Conservation (phyloP, 2,329 filamentous ascomycete species). For the Alternaria metachromatica region DNA sequence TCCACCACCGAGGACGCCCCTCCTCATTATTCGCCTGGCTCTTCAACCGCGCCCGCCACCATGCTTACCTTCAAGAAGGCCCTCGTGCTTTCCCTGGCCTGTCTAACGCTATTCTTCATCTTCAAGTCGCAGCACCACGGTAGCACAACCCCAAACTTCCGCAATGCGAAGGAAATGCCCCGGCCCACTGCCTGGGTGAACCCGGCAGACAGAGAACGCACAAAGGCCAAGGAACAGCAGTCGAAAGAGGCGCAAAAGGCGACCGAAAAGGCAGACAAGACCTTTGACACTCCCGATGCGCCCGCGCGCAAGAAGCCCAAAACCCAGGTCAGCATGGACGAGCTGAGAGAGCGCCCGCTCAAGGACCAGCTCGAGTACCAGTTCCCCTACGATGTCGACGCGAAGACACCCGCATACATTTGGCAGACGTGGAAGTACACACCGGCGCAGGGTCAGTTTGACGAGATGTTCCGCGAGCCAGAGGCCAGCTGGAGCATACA, state of each 20-base stretch:
- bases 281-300: constrained; percentile 38
- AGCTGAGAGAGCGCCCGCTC: constrained; percentile 74
- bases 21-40: neutral
- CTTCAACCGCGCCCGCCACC: constrained; percentile 29
- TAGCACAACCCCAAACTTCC: constrained; percentile 37
- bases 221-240: constrained; percentile 15
- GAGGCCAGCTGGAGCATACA: constrained; percentile 89
- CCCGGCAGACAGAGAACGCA: constrained; percentile 22
- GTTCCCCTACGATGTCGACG: constrained; percentile 87
- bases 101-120: constrained; percentile 74
- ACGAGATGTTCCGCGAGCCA: constrained; percentile 74
- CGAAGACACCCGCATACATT: constrained; percentile 94
- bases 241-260: constrained; percentile 17
- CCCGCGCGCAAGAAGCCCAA: constrained; percentile 51
- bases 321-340: constrained; percentile 69
- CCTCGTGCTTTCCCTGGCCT: constrained; percentile 71
- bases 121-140: constrained; percentile 65
- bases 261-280: constrained; percentile 33
- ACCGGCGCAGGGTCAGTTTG: constrained; percentile 78
- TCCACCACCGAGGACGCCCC: neutral
- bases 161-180: constrained; percentile 46
- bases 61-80: constrained; percentile 85
- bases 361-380: constrained; percentile 86
- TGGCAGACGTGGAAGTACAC: constrained; percentile 99
- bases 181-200: constrained; percentile 44